Base-by-base conservation (phyloP, 306 rosid genomes). In the Chamaecrista fasciculata region DNA sequence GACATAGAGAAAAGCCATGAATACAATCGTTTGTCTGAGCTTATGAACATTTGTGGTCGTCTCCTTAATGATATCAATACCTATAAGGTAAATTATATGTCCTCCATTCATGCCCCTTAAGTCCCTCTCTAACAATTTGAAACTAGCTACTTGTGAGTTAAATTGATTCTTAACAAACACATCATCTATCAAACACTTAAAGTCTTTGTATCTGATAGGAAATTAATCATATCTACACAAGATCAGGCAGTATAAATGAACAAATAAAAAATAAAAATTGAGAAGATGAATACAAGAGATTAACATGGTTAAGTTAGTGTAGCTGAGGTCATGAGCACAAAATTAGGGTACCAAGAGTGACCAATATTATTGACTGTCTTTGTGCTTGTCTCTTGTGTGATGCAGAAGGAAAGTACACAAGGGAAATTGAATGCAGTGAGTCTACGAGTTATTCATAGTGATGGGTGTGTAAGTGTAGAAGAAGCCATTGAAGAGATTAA, bases 391-490 rank as follows among this genome's bases (percentile, higher is more conserved):
- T 66, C 36, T n/a, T 33, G 4, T n/a, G 16, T 62, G 7, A 16
- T 73, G 84, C 82, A 92, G 98, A 85, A 90, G 72, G 98, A 94
- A 78, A 85, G 77, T 3, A 84, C 39, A 5, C 85, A 94, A 74
- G 98, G 97, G 67, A 94, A 93, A 77, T 16, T 94, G 57, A 93
- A 88, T 76, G 82, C 82, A 0, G 46, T 93, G n/a, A 29, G 82
- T 7, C 67, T 93, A 75, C 71, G 53, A 19, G 33, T 81, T 60
- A 48, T 75, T 73, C 83, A 77, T 9, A 79, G 79, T 1, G 65
- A 63, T 62, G 86, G 84, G 8, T 62, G 7, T 21, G 24, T 44
- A 15, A 74, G 80, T 6, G 79, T 58, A 52, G 92, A 85, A 76
- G 89, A 83, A 25, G 71, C 75, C 56, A 61, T 71, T 5, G 51